These are phyloP conservation scores for Teratosphaeria destructans DNA, from an alignment of 2,329 filamentous ascomycete genomes.

Conservation along the genomic window DNA sequence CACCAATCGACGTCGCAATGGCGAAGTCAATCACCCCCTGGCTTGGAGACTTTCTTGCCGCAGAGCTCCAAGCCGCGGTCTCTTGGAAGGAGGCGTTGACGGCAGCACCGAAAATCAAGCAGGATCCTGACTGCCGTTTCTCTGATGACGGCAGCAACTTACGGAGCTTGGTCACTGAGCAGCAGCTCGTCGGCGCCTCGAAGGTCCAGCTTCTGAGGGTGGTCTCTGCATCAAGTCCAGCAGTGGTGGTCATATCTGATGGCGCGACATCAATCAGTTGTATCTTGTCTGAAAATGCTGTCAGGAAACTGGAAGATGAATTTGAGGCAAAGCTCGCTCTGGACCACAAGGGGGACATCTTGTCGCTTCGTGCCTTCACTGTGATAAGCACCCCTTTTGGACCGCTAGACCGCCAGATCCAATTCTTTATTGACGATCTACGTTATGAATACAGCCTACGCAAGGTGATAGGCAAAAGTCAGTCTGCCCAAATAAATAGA, in stretches of 20 bases:
- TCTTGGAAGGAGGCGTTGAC: constrained; percentile 14
- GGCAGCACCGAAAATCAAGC: constrained; percentile 10
- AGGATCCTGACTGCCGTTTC: constrained; percentile 16
- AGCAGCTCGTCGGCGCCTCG: neutral
- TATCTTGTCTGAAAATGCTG: constrained; percentile 13
- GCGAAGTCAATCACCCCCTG: constrained; percentile 8
- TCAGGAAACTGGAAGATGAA: constrained; percentile 14
- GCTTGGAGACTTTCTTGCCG: constrained; percentile 17
- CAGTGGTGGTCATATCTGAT: constrained; percentile 16
- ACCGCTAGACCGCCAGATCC: constrained; percentile 14
- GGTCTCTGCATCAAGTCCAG: constrained; percentile 5
- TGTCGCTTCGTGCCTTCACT: constrained; percentile 12
- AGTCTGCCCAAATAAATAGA: constrained; percentile 10
- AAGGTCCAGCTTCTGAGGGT: constrained; percentile 11
- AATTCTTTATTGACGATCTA: constrained; percentile 17
- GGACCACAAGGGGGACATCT: constrained; percentile 18
- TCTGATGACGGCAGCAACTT: constrained; percentile 24
- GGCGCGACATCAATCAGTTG: constrained; percentile 16
- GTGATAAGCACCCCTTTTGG: constrained; percentile 20
- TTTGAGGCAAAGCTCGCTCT: constrained; percentile 10
- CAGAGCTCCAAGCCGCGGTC: constrained; percentile 18
- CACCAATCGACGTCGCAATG: neutral
- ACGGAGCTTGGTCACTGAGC: constrained; percentile 9
- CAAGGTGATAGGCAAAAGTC: constrained; percentile 10
- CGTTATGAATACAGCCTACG: constrained; percentile 19